Base-by-base conservation (phyloP, 305 asterid species). In the Petunia hybrid region DNA sequence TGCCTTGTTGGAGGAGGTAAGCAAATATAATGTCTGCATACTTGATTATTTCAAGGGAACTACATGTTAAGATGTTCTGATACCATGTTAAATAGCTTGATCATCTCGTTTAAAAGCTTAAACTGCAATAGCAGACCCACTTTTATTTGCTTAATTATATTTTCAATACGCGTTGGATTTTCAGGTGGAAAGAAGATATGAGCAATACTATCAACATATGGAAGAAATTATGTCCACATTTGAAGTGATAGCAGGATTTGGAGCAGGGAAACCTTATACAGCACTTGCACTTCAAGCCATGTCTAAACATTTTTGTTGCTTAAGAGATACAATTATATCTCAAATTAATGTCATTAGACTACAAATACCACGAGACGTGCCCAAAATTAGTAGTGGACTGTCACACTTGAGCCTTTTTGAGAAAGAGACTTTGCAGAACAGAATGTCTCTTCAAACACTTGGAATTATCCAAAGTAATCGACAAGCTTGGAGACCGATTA, bases 121-220 rank as follows among this genome's bases (percentile, higher is more conserved):
- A 35, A 12, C 3, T 10, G 14, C 36, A n/a, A 59, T n/a, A 16
- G 36, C n/a, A 1, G 4, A 9, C 56, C 9, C n/a, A 51, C 57
- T 51, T 51, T 51, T 3, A 51, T 51, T 10, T 10, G 12, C 57
- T 8, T 51, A 51, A 51, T 51, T 51, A 2, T 51, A 51, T 51
- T 13, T 48, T 1, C 12, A 14, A 38, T 0, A 12, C 13, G 8
- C 14, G 40, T 36, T 69, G 43, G n/a, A 60, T 8, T 43, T 85
- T 56, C 80, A 96, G 99, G 95, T 90, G 62, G 99, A 95, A 87
- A 88, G 91, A 77, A 85, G 97, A 81, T 97, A 95, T 39, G 99
- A 89, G 59, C 92, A 90, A 43, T 97, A 93, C 48, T 87, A 89
- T 43, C 87, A 86, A 45, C 93, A 90, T 9, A 83, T 93, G 91